Percentiles rank a stretch among this genome's conserved stretches.
phyloP scores from a whole-genome alignment of 2,329 filamentous ascomycete genomes.

The Myriosclerotinia scirpicola region DNA sequence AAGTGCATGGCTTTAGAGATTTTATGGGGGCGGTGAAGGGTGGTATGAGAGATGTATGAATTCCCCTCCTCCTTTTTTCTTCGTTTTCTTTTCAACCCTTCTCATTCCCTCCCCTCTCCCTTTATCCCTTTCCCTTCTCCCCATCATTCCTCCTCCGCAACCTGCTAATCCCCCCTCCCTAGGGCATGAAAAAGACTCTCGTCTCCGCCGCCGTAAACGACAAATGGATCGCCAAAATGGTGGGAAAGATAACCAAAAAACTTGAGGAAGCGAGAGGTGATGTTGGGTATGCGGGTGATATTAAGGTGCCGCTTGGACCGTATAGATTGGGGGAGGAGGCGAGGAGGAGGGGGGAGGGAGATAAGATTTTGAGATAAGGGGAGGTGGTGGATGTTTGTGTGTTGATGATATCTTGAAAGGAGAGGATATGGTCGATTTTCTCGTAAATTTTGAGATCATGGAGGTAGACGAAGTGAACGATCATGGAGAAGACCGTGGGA shows the following conservation, averaged over 20 bases:
- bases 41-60: constrained; percentile 43
- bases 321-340: constrained; percentile 30
- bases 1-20: constrained; percentile 35
- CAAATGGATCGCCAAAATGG: constrained; percentile 54
- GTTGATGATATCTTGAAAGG: no score
- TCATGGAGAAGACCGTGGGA: no score
- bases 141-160: not conserved
- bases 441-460: no score
- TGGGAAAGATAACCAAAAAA: constrained; percentile 51
- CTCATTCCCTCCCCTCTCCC: not conserved
- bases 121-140: no score
- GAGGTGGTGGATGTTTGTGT: no score
- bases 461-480: no score
- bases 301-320: constrained; percentile 43
- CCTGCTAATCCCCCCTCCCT: not conserved
- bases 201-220: constrained; percentile 52
- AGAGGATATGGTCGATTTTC: no score
- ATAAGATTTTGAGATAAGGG: constrained; percentile 30
- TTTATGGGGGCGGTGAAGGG: constrained; percentile 43
- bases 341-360: constrained; percentile 27
- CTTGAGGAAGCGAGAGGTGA: constrained; percentile 51
- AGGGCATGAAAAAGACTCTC: constrained; percentile 41
- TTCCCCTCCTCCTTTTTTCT: not conserved
- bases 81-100: not conserved
- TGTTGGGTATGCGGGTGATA: constrained; percentile 50